phyloP scores from a whole-genome alignment of 768 basidiomycete genomes.

The Boletus patriciae region DNA sequence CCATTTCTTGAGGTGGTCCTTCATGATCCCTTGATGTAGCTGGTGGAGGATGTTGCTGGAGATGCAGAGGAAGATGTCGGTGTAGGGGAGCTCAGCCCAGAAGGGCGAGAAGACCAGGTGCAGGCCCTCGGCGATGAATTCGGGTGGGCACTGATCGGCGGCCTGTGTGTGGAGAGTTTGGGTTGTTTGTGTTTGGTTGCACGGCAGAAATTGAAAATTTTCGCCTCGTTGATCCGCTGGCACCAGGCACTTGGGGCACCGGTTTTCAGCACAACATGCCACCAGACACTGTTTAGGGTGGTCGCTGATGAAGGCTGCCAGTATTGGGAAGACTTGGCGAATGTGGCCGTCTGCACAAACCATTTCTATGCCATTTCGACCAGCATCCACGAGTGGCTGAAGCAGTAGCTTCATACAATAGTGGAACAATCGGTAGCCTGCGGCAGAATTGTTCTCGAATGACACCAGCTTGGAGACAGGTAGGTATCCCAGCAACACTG shows the following conservation, averaged over 20 bases:
- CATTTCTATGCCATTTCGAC: background rate
- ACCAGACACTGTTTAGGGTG: constrained; percentile 1
- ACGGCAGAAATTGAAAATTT: background rate
- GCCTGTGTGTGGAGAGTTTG: background rate
- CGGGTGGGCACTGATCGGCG: background rate
- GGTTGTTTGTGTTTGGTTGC: background rate
- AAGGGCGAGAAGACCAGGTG: background rate
- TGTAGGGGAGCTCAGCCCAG: background rate
- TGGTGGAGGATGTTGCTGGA: background rate
- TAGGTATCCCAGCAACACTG: too few relatives aligned
- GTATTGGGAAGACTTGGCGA: background rate
- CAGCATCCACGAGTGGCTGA: background rate
- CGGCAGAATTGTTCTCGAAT: too few relatives aligned
- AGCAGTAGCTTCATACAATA: background rate
- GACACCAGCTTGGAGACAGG: too few relatives aligned
- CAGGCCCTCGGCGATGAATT: background rate
- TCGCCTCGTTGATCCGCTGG: background rate
- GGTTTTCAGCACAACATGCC: background rate
- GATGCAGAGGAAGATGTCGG: background rate
- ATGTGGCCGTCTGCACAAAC: background rate
- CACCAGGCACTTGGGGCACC: background rate
- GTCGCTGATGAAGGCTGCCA: background rate
- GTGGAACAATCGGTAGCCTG: background rate
- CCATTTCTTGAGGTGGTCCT: constrained; percentile 5
- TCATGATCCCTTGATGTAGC: background rate